These are phyloP conservation scores for Casuarina cunninghamiana DNA, from an alignment of 306 rosid species.

Conservation along the genomic window DNA sequence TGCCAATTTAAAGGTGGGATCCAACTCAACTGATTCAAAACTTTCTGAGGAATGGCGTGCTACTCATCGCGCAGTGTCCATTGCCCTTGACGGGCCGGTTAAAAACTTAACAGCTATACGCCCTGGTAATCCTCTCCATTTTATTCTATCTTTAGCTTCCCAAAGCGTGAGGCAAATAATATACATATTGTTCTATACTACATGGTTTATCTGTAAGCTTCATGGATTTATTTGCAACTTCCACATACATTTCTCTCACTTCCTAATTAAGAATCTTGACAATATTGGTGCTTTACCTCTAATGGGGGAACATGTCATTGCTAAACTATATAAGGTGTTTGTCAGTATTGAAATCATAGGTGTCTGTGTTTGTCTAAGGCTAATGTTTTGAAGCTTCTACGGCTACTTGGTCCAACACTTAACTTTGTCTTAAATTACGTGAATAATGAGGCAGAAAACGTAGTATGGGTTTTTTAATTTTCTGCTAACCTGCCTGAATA, in stretches of 20 bases:
- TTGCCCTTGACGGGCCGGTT: slow-evolving; percentile 73
- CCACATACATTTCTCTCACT: neutral
- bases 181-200: slow-evolving; percentile 13
- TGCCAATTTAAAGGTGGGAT: slow-evolving; percentile 41
- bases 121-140: slow-evolving; percentile 48
- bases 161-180: slow-evolving; percentile 5
- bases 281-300: slow-evolving; percentile 6
- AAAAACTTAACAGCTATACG: slow-evolving; percentile 53
- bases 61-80: slow-evolving; percentile 71
- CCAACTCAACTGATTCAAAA: slow-evolving; percentile 44
- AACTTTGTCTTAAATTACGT: neutral
- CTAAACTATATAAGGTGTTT: neutral
- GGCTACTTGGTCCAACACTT: neutral
- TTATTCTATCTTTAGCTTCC: slow-evolving; percentile 5
- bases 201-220: neutral
- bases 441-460: neutral
- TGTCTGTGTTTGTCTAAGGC: neutral
- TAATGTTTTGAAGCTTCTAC: neutral
- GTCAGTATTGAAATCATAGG: neutral
- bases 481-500: neutral
- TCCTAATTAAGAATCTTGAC: neutral
- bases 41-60: slow-evolving; percentile 76
- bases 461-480: neutral
- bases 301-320: neutral
- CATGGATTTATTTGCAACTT: neutral